Conservation (phyloP, 345 rosid genomes). For the Syzygium aromaticum region DNA sequence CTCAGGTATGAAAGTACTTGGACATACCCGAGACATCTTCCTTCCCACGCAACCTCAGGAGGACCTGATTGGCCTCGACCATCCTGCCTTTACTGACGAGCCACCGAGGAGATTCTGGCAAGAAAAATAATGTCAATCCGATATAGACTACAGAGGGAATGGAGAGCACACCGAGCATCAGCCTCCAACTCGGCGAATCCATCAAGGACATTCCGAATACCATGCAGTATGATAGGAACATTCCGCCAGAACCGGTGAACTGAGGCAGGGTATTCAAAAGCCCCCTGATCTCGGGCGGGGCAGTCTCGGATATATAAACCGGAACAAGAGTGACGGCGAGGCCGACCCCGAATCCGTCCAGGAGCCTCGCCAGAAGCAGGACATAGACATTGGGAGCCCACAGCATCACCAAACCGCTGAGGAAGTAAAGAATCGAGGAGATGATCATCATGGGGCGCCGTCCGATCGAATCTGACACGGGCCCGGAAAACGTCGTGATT, state of each 20-base stretch:
- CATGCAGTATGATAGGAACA: conserved; percentile 33
- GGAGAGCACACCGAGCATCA: conserved; percentile 40
- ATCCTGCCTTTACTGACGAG: conserved; percentile 36
- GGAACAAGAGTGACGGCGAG: conserved; percentile 39
- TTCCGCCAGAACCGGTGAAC: conserved; percentile 33
- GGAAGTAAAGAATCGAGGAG: conserved; percentile 25
- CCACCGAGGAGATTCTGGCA: conserved; percentile 46
- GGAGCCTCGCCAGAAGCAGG: conserved; percentile 25
- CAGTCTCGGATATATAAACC: conserved; percentile 36
- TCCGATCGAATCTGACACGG: conserved; percentile 22
- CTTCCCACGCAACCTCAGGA: conserved; percentile 28
- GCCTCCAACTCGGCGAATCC: conserved; percentile 35
- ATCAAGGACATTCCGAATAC: conserved; percentile 30
- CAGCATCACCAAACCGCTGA: conserved; percentile 29
- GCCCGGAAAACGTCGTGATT: conserved; percentile 31
- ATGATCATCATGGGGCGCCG: conserved; percentile 32
- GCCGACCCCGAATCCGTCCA: conserved; percentile 35
- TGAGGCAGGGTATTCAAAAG: conserved; percentile 36
- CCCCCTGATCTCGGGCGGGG: conserved; percentile 39
- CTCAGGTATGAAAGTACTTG: not conserved
- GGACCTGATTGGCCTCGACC: conserved; percentile 21
- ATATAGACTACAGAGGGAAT: conserved; percentile 24
- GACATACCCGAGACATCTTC: conserved; percentile 34
- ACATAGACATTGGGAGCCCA: conserved; percentile 40
- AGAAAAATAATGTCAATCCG: conserved; percentile 14